Conservation (phyloP, 1,139 yeast genomes). For the Debaryomyces subglobosus region DNA sequence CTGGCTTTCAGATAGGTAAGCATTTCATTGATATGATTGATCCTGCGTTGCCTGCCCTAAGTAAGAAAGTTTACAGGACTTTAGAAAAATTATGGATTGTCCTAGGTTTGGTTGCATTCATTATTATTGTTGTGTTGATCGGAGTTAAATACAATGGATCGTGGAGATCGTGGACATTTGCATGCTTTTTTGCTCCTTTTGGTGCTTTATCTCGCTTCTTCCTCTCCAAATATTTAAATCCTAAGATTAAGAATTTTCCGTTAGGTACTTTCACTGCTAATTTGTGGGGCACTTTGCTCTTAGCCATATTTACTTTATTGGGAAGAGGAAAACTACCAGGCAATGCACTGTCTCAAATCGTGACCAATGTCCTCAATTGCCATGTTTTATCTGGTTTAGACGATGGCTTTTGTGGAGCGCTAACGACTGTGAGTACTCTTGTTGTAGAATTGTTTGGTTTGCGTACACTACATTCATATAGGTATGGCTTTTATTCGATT, state of each 20-base stretch:
- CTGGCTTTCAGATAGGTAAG: conserved; percentile 39
- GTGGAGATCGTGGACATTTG: conserved; percentile 70
- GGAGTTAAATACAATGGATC: conserved; percentile 36
- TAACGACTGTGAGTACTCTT: conserved; percentile 73
- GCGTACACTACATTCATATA: conserved; percentile 27
- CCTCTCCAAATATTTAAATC: conserved; percentile 51
- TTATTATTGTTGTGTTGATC: conserved; percentile 47
- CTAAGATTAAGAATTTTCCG: conserved; percentile 47
- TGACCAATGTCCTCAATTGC: conserved; percentile 37
- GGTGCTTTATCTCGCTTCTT: conserved; percentile 61
- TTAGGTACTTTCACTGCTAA: conserved; percentile 74
- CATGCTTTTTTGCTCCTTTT: conserved; percentile 55
- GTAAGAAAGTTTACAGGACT: conserved; percentile 16
- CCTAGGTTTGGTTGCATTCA: conserved; percentile 36
- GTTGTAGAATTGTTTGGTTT: conserved; percentile 58
- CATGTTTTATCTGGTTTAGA: conserved; percentile 55
- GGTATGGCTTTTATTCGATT: conserved; percentile 40
- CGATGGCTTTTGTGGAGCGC: conserved; percentile 69
- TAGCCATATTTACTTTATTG: conserved; percentile 53
- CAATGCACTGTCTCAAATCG: conserved; percentile 22
- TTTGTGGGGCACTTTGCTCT: conserved; percentile 50
- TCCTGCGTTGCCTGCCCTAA: conserved; percentile 43
- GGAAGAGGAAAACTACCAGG: conserved; percentile 40
- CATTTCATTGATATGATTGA: conserved; percentile 30
- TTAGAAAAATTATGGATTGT: conserved; percentile 23